A percentile compares a stretch with the other conserved stretches of the same genome.
These are phyloP conservation scores for Aureobasidium vineae DNA, from an alignment of 2,329 filamentous ascomycete genomes.

Conservation along the genomic window DNA sequence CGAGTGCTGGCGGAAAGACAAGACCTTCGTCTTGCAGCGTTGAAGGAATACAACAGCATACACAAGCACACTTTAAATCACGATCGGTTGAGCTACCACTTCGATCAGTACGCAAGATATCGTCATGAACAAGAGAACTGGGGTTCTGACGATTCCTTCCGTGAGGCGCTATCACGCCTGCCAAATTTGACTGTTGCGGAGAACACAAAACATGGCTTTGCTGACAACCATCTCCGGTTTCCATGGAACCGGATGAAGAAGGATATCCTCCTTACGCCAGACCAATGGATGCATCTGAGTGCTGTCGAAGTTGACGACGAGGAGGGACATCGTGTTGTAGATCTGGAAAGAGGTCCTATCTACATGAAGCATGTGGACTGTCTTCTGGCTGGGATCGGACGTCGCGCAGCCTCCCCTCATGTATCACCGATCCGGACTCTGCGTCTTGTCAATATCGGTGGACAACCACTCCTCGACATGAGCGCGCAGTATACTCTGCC, in stretches of 20 bases:
- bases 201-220: conserved; percentile 28
- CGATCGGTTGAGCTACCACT: not conserved
- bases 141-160: conserved; percentile 29
- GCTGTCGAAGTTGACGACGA: conserved; percentile 16
- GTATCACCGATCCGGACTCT: not conserved
- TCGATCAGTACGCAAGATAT: conserved; percentile 7
- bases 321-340: conserved; percentile 18
- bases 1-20: conserved; percentile 4
- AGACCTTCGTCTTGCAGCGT: not conserved
- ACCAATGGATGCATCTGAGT: conserved; percentile 30
- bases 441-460: conserved; percentile 15
- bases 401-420: not conserved
- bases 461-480: conserved; percentile 17
- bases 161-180: conserved; percentile 30
- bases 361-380: conserved; percentile 17
- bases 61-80: conserved; percentile 28
- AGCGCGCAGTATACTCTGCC: not conserved
- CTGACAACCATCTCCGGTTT: conserved; percentile 28
- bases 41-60: conserved; percentile 13
- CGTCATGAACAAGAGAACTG: conserved; percentile 27
- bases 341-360: not conserved
- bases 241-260: conserved; percentile 30
- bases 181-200: conserved; percentile 29
- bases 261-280: conserved; percentile 29
- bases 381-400: conserved; percentile 3